phyloP scores from a whole-genome alignment of 208 protist genomes.

The Leishmania major region DNA sequence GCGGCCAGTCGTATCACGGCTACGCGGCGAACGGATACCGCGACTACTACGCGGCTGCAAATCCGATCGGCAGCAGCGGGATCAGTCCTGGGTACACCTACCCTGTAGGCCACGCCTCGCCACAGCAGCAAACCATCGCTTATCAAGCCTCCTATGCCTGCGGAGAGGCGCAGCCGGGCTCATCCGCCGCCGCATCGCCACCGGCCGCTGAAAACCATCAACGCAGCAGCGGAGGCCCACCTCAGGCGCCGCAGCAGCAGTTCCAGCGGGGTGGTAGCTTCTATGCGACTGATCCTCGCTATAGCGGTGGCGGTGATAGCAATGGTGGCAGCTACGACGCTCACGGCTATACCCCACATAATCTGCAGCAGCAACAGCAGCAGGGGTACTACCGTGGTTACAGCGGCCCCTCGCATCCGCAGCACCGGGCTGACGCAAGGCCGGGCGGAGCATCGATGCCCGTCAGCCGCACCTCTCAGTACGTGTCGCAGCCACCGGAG shows the following conservation, averaged over 20 bases:
- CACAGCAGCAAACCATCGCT: background rate
- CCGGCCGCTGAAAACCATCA: background rate
- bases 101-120: conserved; percentile 7
- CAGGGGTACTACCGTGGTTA: background rate
- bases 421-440: background rate
- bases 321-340: background rate
- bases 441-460: background rate
- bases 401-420: background rate
- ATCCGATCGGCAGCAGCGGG: background rate
- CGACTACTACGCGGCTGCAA: background rate
- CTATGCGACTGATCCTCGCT: background rate
- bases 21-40: conserved; percentile 2
- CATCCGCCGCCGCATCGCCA: conserved; percentile 1
- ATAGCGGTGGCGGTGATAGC: background rate
- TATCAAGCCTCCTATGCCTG: background rate
- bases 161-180: background rate
- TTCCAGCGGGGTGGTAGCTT: conserved; percentile 6
- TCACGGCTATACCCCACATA: background rate
- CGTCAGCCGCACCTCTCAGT: background rate
- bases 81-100: conserved; percentile 5
- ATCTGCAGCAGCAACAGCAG: background rate
- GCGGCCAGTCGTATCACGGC: conserved; percentile 1
- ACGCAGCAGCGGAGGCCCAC: background rate
- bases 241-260: background rate
- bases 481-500: background rate